Evolutionary conservation across 148 eudicot genomes (phyloP).

Genomic region (Nepenthes gracilis): DNA sequence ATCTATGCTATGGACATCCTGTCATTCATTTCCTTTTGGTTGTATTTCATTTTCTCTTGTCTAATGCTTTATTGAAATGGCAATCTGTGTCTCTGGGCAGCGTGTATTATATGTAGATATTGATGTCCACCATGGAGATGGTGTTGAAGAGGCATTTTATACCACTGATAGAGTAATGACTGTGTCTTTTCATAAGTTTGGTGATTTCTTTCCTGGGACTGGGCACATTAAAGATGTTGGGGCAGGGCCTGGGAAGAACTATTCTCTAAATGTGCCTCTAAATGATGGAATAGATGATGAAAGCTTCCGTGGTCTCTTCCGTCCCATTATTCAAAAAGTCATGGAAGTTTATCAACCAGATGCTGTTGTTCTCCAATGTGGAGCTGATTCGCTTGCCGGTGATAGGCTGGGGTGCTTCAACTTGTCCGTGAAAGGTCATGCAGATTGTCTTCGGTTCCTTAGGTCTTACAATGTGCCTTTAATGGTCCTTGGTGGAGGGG

Average conservation of each 20-base stretch:
- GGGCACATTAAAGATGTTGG: constrained; percentile 91
- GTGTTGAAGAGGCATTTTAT: constrained; percentile 92
- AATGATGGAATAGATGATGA: constrained; percentile 86
- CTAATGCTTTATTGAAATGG: background rate
- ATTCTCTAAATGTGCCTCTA: constrained; percentile 81
- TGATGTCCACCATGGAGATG: constrained; percentile 94
- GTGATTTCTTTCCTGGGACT: constrained; percentile 90
- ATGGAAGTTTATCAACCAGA: constrained; percentile 94
- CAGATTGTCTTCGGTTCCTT: constrained; percentile 76
- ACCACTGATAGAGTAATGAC: constrained; percentile 96
- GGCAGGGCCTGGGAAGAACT: constrained; percentile 54
- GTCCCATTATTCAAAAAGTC: constrained; percentile 71
- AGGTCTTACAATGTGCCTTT: constrained; percentile 93
- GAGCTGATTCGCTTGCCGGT: constrained; percentile 93
- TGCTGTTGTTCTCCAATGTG: constrained; percentile 92
- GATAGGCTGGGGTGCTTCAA: constrained; percentile 92
- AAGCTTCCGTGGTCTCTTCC: constrained; percentile 69
- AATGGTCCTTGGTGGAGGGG: constrained; percentile 97
- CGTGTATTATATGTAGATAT: constrained; percentile 86
- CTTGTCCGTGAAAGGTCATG: constrained; percentile 91
- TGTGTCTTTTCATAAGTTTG: constrained; percentile 90
- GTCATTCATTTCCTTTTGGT: background rate
- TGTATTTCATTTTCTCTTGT: background rate
- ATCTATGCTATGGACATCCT: no score
- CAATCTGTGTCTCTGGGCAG: constrained; percentile 19